Evolutionary conservation across 1,284 basidiomycete genomes (phyloP), one percentile per base, ranked within the genome.

Genomic region (Xerocomus tenax): DNA sequence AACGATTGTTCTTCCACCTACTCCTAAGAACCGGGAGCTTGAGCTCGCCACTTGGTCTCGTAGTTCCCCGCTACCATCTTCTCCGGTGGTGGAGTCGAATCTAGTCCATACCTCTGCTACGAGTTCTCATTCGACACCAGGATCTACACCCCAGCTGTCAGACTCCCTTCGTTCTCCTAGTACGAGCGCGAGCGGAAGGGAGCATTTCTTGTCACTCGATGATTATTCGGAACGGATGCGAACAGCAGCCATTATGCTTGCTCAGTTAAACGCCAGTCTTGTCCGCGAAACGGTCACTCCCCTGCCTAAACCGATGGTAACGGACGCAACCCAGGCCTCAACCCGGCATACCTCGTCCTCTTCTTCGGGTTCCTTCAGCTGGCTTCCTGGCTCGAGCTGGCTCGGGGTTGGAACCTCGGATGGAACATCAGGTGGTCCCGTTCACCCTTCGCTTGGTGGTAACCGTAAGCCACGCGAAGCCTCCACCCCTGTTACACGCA

Each of bases 191-290:
- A 46, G 38, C 15, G 51, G 41, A 47, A 47, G 41, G 30, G 66
- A 65, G 35, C 43, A 45, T n/a, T 43, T 56, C 18, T 59, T 81
- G 16, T 85, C 84, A 1, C 72, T 98, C 26, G 94, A 98, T 62
- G 95, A 98, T 59, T 98, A 98, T 65, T 95, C 95, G 0, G 91
- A 97, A 61, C 82, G 95, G 39, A 98, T 98, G 95, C 84, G 91
- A 13, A 98, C 93, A 9, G 95, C 95, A 1, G 95, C 96, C 3
- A 86, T 98, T 60, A 98, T 99, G 95, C 82, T 99, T 19, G 87
- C 95, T 1, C 95, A 99, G 70, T 78, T 99, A 39, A 97, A 94
- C 59, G 84, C 91, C 0, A 93, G 82, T 54, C 74, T 89, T 42
- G 72, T 81, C 12, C 78, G 82, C 46, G 80, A 81, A 52, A 67